Evolutionary conservation across 257 asterid species (phyloP), one percentile per base, ranked within the genome.

Genomic region (Jaltomata sinuosa): DNA sequence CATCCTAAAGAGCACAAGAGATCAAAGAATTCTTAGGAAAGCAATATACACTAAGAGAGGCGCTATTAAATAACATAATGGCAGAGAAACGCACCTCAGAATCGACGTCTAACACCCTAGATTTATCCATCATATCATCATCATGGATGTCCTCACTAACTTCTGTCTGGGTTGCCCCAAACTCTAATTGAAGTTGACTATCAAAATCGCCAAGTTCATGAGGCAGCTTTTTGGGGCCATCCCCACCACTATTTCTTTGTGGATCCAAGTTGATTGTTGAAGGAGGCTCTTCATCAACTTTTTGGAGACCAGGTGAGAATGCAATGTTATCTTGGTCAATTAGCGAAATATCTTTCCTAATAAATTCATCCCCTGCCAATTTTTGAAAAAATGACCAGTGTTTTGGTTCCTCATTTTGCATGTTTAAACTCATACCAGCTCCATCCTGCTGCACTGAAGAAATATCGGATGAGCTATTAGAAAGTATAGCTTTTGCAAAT

Each of bases 361-460:
- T 69, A 90, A 96, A 94, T 84, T 88, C 96, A 89, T 93, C 94
- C 83, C 98, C 97, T 38, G 96, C 97, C 90, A 94, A 88, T 85
- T 93, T 92, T 89, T 93, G 94, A 89, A 96, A 96, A 92, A 91
- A 96, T 80, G 99, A 96, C 99, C 99, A 96, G 86, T 87, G 94
- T 85, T 94, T 87, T 34, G 99, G 99, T 14, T 96, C 99, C 80
- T 92, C 96, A 87, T 94, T 96, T 86, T 93, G 95, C 65, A 93
- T 85, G 89, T 96, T 96, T 88, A 96, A 86, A 82, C 99, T 96
- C 93, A 90, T 61, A 82, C 94, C 97, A 79, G 91, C 93, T 74
- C 91, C 96, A 87, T 93, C 97, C 55, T 91, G 92, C 62, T 81
- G 92, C 62, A 91, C 88, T 62, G 90, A 90, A 85, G 91, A 89